phyloP scores from a whole-genome alignment of 129 eudicot species.

The Silybum marianum region DNA sequence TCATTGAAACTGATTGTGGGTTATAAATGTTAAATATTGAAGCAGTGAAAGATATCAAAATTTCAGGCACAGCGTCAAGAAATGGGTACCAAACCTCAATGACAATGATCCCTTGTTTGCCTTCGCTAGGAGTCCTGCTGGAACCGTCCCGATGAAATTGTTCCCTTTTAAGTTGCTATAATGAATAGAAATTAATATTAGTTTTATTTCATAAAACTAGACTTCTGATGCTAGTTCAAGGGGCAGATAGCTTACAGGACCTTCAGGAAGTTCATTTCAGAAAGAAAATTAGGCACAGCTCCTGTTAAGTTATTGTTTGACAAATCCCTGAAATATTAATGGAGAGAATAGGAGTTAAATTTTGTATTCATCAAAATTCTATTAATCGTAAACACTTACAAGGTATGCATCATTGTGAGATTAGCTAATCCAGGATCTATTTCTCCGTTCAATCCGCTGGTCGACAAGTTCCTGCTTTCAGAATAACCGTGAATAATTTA shows the following conservation, averaged over 20 bases:
- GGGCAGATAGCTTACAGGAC: constrained; percentile 43
- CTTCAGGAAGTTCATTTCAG: constrained; percentile 28
- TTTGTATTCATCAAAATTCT: not conserved
- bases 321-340: constrained; percentile 49
- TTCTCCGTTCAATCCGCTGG: constrained; percentile 43
- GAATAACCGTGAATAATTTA: not conserved
- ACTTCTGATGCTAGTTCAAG: constrained; percentile 2
- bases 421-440: constrained; percentile 42
- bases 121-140: constrained; percentile 40
- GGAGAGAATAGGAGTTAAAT: not conserved
- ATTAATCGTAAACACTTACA: constrained; percentile 42
- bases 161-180: constrained; percentile 52
- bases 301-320: constrained; percentile 57
- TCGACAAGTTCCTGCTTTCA: constrained; percentile 49
- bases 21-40: not conserved
- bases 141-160: constrained; percentile 48
- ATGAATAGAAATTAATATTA: not conserved
- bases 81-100: constrained; percentile 36
- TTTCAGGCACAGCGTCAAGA: not conserved
- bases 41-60: not conserved
- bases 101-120: constrained; percentile 34
- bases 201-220: not conserved
- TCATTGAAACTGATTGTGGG: constrained; percentile 24
- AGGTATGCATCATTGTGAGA: constrained; percentile 43
- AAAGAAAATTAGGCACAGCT: constrained; percentile 45